Evolutionary conservation across 2,329 filamentous ascomycete species (phyloP), one percentile per base, ranked within the genome.

Genomic region (Microsporum canis): DNA sequence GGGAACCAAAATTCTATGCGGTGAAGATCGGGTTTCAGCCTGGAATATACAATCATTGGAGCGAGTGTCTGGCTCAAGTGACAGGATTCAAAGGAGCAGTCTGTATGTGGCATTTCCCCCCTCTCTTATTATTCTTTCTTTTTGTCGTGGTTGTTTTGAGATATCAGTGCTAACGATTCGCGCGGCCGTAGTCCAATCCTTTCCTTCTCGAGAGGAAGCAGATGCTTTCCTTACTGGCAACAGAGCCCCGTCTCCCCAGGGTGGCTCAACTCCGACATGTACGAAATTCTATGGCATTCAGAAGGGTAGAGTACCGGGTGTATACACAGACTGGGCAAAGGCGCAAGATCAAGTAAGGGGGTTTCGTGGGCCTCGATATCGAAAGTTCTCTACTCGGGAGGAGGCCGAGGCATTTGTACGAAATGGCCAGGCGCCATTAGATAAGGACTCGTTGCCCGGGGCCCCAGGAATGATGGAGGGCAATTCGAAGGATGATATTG

Each of bases 331-430:
- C 60, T 87, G 91, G 90, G 73, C 81, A 10, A 82, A 85, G 47
- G 89, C 88, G 8, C 80, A 87, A 63, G 79, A 84, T 65, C 88
- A 92, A 65, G 89, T 94, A 63, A 83, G 79, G 36, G 89, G 87
- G 1, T 86, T 85, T 70, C 86, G 86, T 67, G 85, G 84, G 3
- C 82, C 83, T 3, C 83, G 81, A 62, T 83, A 88, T 72, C 88
- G 86, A 72, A 87, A 82, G 64, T 91, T 91, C 65, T 73, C 76
- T 3, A 87, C 83, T 0, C 79, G 81, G 31, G 79, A 79, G 61
- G 90, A 95, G 72, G 92, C 92, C 0, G 84, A 92, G 69, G 83
- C 83, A 23, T 96, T 88, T 71, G 88, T 96, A n/a, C 59, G 60
- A 38, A 41, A 63, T 45, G 63, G 62, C 31, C 58, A 59, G 55